Conservation (phyloP, 495 filamentous ascomycete species). For the Venustampulla echinocandica region DNA sequence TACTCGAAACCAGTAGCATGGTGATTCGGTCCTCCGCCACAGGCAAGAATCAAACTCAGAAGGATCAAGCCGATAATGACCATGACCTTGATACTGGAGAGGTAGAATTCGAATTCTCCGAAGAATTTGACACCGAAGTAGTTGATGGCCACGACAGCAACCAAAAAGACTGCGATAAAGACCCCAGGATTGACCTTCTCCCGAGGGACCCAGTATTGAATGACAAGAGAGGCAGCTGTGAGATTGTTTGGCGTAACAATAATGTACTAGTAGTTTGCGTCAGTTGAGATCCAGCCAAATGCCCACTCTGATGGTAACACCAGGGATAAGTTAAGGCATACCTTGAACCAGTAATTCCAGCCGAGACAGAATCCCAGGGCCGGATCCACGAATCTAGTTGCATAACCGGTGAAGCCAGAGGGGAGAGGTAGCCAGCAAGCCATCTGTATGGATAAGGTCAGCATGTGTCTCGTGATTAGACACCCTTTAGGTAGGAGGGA, state of each 20-base stretch:
- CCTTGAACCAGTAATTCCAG: constrained; percentile 24
- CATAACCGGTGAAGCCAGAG: constrained; percentile 23
- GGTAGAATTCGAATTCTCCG: constrained; percentile 67
- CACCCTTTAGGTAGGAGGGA: background rate
- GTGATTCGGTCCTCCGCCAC: constrained; percentile 31
- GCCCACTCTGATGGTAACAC: background rate
- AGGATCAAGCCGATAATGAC: constrained; percentile 50
- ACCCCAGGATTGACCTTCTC: constrained; percentile 48
- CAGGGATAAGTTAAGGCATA: constrained; percentile 3
- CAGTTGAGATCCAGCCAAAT: background rate
- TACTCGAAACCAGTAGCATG: constrained; percentile 50
- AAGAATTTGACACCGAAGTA: constrained; percentile 60
- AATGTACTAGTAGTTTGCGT: constrained; percentile 34
- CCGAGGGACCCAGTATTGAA: constrained; percentile 61
- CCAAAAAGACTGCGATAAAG: constrained; percentile 67
- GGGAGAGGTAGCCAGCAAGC: constrained; percentile 64
- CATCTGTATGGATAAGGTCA: constrained; percentile 35
- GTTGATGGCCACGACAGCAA: constrained; percentile 57
- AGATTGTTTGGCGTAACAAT: constrained; percentile 22
- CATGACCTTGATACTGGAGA: constrained; percentile 66
- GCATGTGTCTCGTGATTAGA: background rate
- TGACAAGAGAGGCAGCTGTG: constrained; percentile 59
- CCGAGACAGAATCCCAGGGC: constrained; percentile 20
- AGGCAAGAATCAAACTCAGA: constrained; percentile 24
- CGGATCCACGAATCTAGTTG: constrained; percentile 21